A percentile compares a stretch with the other conserved stretches of the same genome.
Evolutionary conservation across 768 basidiomycete genomes (phyloP).

Genomic region (Mycena filopes): DNA sequence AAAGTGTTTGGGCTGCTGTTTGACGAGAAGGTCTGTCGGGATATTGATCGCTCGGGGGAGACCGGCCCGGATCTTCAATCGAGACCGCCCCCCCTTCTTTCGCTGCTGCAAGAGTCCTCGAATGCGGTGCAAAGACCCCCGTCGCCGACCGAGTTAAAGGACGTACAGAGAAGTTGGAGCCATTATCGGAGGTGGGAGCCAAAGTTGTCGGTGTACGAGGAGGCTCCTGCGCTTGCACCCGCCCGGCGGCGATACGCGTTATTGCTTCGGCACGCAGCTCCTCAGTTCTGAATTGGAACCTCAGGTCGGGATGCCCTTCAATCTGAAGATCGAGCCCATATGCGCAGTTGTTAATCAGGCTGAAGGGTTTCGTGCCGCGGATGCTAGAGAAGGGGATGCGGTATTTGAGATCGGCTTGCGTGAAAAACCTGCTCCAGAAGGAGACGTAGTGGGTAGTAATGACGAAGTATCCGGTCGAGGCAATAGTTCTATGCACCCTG

Average conservation of each 20-base stretch:
- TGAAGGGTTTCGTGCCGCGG: slow-evolving; percentile 50
- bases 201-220: slow-evolving; percentile 18
- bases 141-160: slow-evolving; percentile 42
- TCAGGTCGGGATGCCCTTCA: slow-evolving; percentile 55
- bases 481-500: slow-evolving; percentile 46
- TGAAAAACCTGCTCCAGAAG: slow-evolving; percentile 59
- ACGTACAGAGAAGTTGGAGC: not conserved
- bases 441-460: slow-evolving; percentile 51
- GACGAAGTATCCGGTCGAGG: slow-evolving; percentile 54
- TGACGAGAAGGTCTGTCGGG: slow-evolving; percentile 47
- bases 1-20: slow-evolving; percentile 58
- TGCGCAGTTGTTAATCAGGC: slow-evolving; percentile 38
- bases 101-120: slow-evolving; percentile 50
- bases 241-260: slow-evolving; percentile 42
- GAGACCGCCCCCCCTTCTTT: slow-evolving; percentile 40
- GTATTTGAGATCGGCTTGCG: slow-evolving; percentile 49
- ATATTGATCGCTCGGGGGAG: slow-evolving; percentile 62
- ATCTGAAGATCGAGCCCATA: slow-evolving; percentile 57
- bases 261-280: slow-evolving; percentile 57
- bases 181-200: slow-evolving; percentile 1
- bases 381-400: slow-evolving; percentile 55
- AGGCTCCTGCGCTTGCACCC: slow-evolving; percentile 27
- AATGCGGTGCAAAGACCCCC: slow-evolving; percentile 56
- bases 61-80: slow-evolving; percentile 40
- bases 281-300: slow-evolving; percentile 60